These are phyloP conservation scores for Pyrenophora graminea DNA, from an alignment of 2,329 filamentous ascomycete species.

Conservation along the genomic window DNA sequence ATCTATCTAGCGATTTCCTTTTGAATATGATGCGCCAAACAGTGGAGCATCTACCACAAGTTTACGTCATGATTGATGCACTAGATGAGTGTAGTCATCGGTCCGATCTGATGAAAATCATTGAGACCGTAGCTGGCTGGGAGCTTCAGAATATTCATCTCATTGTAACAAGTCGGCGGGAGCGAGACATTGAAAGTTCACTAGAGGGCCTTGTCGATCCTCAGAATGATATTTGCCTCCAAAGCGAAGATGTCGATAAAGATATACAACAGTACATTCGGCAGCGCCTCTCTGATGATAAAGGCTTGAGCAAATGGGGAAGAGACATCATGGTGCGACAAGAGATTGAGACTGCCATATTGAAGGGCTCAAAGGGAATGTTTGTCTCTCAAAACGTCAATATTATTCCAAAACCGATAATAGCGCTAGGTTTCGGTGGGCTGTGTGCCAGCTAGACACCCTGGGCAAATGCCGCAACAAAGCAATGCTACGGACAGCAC, in stretches of 20 bases:
- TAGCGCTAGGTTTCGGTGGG: conserved; percentile 33
- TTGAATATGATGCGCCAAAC: conserved; percentile 23
- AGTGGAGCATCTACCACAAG: conserved; percentile 25
- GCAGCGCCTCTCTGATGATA: conserved; percentile 43
- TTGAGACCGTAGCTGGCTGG: conserved; percentile 27
- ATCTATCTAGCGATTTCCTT: too few relatives aligned
- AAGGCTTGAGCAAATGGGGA: conserved; percentile 29
- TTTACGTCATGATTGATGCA: conserved; percentile 33
- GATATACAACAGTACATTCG: conserved; percentile 37
- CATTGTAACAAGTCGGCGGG: conserved; percentile 35
- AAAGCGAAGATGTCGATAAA: conserved; percentile 31
- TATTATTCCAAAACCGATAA: conserved; percentile 6
- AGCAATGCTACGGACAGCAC: conserved; percentile 20
- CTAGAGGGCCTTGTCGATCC: conserved; percentile 18
- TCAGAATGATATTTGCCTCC: conserved; percentile 23
- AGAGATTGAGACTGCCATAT: conserved; percentile 34
- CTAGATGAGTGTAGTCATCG: conserved; percentile 35
- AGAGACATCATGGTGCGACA: conserved; percentile 28
- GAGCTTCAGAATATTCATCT: conserved; percentile 29
- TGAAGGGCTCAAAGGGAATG: conserved; percentile 30
- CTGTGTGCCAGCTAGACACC: conserved; percentile 29
- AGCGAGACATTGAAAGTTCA: conserved; percentile 33
- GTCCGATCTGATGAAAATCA: conserved; percentile 25
- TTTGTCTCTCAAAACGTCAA: conserved; percentile 5
- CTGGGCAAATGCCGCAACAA: conserved; percentile 26